Percentiles rank a stretch among this genome's conserved stretches.
Evolutionary conservation across 2,329 filamentous ascomycete species (phyloP).

Genomic region (Diaporthe sp.): DNA sequence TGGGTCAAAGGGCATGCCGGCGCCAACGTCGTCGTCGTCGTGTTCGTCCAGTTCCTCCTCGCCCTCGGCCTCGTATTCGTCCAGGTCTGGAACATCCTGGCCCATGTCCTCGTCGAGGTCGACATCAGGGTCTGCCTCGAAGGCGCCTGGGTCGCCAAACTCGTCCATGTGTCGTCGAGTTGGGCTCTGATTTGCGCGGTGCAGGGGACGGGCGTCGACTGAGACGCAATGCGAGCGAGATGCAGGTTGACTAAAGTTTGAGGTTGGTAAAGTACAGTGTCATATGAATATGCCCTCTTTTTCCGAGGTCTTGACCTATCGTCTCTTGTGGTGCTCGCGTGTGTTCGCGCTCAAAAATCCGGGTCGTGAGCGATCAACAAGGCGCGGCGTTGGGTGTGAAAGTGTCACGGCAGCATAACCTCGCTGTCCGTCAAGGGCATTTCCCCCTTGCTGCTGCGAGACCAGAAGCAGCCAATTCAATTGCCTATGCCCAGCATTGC

Average conservation of each 20-base stretch:
- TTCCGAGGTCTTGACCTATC: neutral
- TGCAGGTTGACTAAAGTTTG: neutral
- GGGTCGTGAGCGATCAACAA: neutral
- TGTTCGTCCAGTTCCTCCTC: slow-evolving; percentile 33
- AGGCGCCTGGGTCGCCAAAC: neutral
- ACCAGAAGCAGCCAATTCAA: neutral
- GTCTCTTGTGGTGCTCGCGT: neutral
- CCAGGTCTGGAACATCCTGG: slow-evolving; percentile 24
- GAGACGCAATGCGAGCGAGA: neutral
- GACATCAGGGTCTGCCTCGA: slow-evolving; percentile 17
- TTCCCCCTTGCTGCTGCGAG: neutral
- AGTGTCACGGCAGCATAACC: neutral
- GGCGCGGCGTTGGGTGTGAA: neutral
- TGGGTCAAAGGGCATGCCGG: slow-evolving; percentile 61
- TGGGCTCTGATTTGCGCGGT: neutral
- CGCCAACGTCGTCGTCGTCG: slow-evolving; percentile 32
- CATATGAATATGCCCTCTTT: neutral
- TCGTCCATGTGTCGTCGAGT: neutral
- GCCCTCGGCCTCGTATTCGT: slow-evolving; percentile 33
- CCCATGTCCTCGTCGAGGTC: slow-evolving; percentile 35
- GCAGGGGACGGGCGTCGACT: no score
- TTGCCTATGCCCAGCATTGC: neutral
- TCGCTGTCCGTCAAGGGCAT: neutral
- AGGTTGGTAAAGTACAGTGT: neutral
- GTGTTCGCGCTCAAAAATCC: neutral